Evolutionary conservation across 208 protist genomes (phyloP).

Genomic region (Phytomonas serpens): DNA sequence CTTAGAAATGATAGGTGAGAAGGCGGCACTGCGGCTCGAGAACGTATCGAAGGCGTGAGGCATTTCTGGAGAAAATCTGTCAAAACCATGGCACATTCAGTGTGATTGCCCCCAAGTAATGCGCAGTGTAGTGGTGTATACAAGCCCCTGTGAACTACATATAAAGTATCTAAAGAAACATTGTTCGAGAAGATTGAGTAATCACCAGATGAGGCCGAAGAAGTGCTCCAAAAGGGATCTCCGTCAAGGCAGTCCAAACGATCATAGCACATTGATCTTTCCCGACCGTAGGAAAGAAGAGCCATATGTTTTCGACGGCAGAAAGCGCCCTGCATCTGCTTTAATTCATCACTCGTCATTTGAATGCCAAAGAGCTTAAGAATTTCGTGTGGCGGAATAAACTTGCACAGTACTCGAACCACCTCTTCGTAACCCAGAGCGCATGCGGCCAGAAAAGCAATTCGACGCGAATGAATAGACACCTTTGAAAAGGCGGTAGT

Average conservation of each 20-base stretch:
- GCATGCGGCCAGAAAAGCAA: conserved; percentile 47
- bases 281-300: neutral
- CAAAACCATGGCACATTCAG: neutral
- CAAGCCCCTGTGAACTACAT: neutral
- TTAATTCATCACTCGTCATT: conserved; percentile 22
- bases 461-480: conserved; percentile 30
- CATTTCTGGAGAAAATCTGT: neutral
- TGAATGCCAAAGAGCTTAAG: conserved; percentile 45
- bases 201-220: neutral
- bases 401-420: conserved; percentile 62
- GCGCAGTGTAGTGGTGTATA: neutral
- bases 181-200: neutral
- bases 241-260: neutral
- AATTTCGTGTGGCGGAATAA: conserved; percentile 49
- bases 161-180: neutral
- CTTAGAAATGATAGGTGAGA: conserved; percentile 7
- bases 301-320: neutral
- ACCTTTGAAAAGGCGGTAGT: conserved; percentile 12
- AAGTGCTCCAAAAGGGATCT: neutral
- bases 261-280: neutral
- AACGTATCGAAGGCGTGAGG: conserved; percentile 1
- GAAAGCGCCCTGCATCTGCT: neutral
- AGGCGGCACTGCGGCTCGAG: conserved; percentile 6
- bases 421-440: conserved; percentile 63
- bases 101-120: neutral